phyloP scores from a whole-genome alignment of 2,329 filamentous ascomycete genomes.

The Nothomitra cinnamomea region DNA sequence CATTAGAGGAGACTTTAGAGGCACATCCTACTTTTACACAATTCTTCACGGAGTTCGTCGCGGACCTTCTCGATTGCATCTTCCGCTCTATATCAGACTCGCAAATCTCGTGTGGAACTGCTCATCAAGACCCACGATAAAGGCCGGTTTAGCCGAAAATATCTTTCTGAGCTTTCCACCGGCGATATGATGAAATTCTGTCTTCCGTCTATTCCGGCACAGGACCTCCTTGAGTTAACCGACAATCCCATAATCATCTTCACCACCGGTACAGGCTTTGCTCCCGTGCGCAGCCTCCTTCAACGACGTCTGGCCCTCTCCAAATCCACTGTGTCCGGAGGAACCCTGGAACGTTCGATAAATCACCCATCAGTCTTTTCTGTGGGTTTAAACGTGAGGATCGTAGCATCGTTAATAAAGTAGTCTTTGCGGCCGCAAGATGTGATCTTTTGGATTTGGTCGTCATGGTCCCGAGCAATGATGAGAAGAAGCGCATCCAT shows the following conservation, averaged over 20 bases:
- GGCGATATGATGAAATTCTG: conserved; percentile 8
- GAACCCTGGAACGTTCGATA: neutral
- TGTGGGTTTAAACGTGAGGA: conserved; percentile 8
- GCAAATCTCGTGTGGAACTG: conserved; percentile 7
- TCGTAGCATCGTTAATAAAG: conserved; percentile 5
- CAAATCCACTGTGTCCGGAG: neutral
- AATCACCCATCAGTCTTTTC: conserved; percentile 6
- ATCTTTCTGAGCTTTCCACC: conserved; percentile 5
- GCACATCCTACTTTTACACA: conserved; percentile 2
- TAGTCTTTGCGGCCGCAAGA: neutral
- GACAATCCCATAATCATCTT: conserved; percentile 10
- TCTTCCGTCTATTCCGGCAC: neutral
- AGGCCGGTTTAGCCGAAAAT: conserved; percentile 12
- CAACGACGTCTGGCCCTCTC: conserved; percentile 9
- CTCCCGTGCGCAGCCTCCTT: conserved; percentile 11
- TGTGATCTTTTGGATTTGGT: neutral
- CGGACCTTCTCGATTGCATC: conserved; percentile 12
- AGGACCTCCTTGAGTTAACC: conserved; percentile 4
- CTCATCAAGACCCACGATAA: conserved; percentile 5
- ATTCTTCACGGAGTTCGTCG: conserved; percentile 11
- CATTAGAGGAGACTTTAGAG: neutral
- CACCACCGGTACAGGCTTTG: conserved; percentile 14
- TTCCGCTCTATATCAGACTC: neutral
- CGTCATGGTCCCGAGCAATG: neutral
- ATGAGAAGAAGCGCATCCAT: neutral